Evolutionary conservation across 805 yeast genomes (phyloP).

Genomic region (Cyberlindnera xishuangbannaensis): DNA sequence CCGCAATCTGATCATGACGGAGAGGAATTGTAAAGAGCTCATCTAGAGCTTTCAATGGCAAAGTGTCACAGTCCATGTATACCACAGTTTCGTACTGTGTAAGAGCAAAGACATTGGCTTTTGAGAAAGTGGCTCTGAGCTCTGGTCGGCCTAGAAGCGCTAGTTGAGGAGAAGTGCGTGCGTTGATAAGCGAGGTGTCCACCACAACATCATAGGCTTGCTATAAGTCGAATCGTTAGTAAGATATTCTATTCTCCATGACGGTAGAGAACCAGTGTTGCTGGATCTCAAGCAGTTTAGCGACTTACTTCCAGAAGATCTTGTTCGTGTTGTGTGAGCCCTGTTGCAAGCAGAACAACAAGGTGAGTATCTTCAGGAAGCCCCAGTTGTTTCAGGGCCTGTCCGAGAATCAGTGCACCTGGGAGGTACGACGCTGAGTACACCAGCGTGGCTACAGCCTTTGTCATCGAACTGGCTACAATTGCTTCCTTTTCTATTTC

Average conservation of each 20-base stretch:
- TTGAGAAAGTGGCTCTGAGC: constrained; percentile 43
- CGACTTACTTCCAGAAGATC: constrained; percentile 9
- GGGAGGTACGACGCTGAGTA: constrained; percentile 49
- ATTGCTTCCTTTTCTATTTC: no score
- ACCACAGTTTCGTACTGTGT: constrained; percentile 39
- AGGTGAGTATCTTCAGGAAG: constrained; percentile 13
- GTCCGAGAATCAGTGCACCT: constrained; percentile 50
- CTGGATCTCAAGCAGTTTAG: neutral
- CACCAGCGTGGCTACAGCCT: constrained; percentile 43
- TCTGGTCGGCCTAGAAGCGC: constrained; percentile 43
- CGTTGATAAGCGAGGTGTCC: constrained; percentile 22
- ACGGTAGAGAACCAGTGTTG: no score
- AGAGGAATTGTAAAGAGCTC: constrained; percentile 16
- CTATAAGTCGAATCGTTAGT: no score
- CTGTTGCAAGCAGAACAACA: constrained; percentile 19
- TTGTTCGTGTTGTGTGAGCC: constrained; percentile 15
- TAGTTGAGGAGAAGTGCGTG: constrained; percentile 23
- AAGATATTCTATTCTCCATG: no score
- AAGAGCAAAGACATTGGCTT: constrained; percentile 44
- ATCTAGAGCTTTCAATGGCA: constrained; percentile 35
- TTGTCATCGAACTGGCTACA: constrained; percentile 14
- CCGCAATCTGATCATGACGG: constrained; percentile 22
- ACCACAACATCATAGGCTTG: constrained; percentile 23
- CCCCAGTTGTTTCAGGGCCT: constrained; percentile 25
- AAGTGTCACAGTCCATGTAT: constrained; percentile 62